Percentiles rank a stretch among this genome's conserved stretches.
Conservation (phyloP, 2,329 filamentous ascomycete genomes). For the Trichoderma guizhouense region DNA sequence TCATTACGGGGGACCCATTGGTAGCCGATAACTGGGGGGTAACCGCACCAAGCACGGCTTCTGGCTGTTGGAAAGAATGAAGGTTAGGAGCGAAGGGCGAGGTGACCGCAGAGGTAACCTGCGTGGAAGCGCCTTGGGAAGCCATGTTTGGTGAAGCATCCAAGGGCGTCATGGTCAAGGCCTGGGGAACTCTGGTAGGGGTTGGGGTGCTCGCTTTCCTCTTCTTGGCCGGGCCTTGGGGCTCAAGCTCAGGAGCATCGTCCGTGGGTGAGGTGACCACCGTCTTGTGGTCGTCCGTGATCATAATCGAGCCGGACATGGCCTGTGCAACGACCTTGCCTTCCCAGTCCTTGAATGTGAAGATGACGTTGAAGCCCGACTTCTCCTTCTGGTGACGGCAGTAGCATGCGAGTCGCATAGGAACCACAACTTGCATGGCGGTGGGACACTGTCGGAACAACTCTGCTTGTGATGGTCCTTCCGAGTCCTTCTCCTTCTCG, state of each 20-base stretch:
- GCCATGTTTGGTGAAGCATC: conserved; percentile 53
- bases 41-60: conserved; percentile 45
- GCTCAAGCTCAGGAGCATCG: background rate
- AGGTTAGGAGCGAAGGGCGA: conserved; percentile 54
- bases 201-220: conserved; percentile 63
- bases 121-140: conserved; percentile 33
- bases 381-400: conserved; percentile 95
- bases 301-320: conserved; percentile 86
- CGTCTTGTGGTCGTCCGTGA: conserved; percentile 97
- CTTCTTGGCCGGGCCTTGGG: conserved; percentile 68
- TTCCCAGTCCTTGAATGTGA: conserved; percentile 82
- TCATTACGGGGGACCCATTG: conserved; percentile 64
- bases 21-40: conserved; percentile 43
- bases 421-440: conserved; percentile 75
- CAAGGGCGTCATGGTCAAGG: conserved; percentile 77
- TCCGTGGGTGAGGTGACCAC: conserved; percentile 39
- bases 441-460: conserved; percentile 54
- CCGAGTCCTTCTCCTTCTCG: conserved; percentile 35
- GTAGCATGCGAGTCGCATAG: conserved; percentile 96
- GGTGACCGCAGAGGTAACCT: conserved; percentile 38
- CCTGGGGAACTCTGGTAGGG: conserved; percentile 66
- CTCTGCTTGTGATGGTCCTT: conserved; percentile 37
- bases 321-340: conserved; percentile 78
- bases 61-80: conserved; percentile 42
- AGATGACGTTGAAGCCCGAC: conserved; percentile 86